Evolutionary conservation across 768 basidiomycete genomes (phyloP), one percentile per base, ranked within the genome.

Genomic region (Leccinum longicurvipes): DNA sequence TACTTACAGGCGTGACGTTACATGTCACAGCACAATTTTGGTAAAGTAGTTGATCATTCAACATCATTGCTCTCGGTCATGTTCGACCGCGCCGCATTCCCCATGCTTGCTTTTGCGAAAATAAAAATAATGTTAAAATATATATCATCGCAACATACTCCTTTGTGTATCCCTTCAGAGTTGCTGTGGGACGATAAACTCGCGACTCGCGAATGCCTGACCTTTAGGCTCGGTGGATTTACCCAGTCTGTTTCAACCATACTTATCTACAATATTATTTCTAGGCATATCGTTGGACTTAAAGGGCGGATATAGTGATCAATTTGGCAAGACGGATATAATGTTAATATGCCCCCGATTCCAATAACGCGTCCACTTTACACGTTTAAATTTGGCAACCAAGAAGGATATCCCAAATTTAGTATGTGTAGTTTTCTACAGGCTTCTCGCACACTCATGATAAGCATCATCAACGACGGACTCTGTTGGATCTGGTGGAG

Each of bases 1-100:
- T 72, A 72, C 70, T 72, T 73, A 71, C 67, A 44, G 29, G 60
- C 59, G 70, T 72, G 70, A 72, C 72, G 71, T 72, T 67, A 63
- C 68, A 17, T n/a, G 70, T 72, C 70, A 72, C 70, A 56, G 50
- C 49, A 62, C 70, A 32, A 52, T 69, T 67, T 63, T 58, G 56
- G 66, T 69, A 67, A 67, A 56, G 67, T 69, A 67, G 66, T 69
- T 67, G 66, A 67, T 67, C 66, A 67, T 41, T 41, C 19, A 41
- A 21, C 39, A 19, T 39, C 39, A 19, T 68, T 67, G 65, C 57
- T 51, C 56, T 47, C 42, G 53, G 58, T 28, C 41, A 67, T 52
- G 41, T 54, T 67, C 56, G 46, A 56, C 55, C 45, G 50, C 59
- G 15, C 23, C 34, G n/a, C 27, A 46, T 24, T 29, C 24, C 21